Percentiles rank a stretch among this genome's conserved stretches.
These are phyloP conservation scores for Monosporascus sp. DNA, from an alignment of 2,329 filamentous ascomycete species.

Conservation along the genomic window DNA sequence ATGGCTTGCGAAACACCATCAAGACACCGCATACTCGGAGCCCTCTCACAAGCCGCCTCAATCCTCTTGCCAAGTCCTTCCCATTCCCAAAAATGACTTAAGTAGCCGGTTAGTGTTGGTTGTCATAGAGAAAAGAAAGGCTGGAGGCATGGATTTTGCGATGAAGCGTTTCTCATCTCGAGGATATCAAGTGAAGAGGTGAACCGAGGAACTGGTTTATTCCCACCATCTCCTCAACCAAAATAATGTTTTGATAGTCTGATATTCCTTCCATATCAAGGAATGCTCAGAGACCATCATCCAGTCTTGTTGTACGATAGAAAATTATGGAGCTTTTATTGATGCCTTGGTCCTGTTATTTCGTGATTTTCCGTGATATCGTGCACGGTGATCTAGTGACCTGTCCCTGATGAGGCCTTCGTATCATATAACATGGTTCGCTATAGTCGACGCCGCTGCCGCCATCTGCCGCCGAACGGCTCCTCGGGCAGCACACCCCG, in stretches of 20 bases:
- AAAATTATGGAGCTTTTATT: not conserved
- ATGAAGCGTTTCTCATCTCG: not conserved
- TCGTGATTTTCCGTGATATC: not conserved
- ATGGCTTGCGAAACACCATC: too few species aligned
- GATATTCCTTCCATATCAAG: not conserved
- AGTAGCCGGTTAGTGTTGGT: not conserved
- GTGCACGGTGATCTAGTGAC: not conserved
- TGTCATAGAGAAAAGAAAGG: not conserved
- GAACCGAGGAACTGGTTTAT: not conserved
- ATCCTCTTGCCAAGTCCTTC: not conserved
- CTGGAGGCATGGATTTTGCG: not conserved
- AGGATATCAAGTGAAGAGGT: not conserved
- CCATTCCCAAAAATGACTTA: not conserved
- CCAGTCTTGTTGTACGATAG: not conserved
- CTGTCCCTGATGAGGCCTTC: slow-evolving; percentile 7
- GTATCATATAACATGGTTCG: not conserved
- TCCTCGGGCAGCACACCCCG: too few species aligned
- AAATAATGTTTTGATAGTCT: not conserved
- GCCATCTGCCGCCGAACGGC: too few species aligned
- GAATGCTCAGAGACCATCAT: not conserved
- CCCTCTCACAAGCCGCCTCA: too few species aligned
- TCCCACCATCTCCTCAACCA: not conserved
- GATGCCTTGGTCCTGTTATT: not conserved
- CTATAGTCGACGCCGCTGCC: too few species aligned
- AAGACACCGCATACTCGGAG: too few species aligned